Evolutionary conservation across 2,329 filamentous ascomycete genomes (phyloP).

Genomic region (Chaetomiaceae sp.): DNA sequence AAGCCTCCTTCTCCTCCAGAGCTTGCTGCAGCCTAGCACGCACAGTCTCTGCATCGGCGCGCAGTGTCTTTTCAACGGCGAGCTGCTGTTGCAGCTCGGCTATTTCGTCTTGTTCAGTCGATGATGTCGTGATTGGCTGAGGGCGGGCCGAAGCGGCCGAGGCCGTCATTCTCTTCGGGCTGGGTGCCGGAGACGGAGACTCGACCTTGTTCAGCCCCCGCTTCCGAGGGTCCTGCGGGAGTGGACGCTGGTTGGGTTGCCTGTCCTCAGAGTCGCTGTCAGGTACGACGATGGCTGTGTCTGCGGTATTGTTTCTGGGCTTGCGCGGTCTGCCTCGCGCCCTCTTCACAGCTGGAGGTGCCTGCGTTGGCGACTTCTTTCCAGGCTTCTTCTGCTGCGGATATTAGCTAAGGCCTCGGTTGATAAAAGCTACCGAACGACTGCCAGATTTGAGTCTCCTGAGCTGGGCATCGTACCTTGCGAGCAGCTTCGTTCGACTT

Average conservation of each 20-base stretch:
- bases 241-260: no score
- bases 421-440: no score
- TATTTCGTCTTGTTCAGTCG: not conserved
- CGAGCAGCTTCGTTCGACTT: no score
- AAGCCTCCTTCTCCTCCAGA: not conserved
- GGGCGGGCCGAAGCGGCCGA: not conserved
- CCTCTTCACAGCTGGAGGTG: not conserved
- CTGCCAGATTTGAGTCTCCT: no score
- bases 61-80: not conserved
- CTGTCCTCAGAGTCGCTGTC: not conserved
- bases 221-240: not conserved
- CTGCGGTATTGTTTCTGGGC: conserved; percentile 8
- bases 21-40: not conserved
- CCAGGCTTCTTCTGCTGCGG: not conserved
- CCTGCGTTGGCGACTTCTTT: not conserved
- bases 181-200: not conserved
- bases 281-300: conserved; percentile 9
- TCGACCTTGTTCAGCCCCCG: not conserved
- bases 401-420: not conserved
- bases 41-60: not conserved
- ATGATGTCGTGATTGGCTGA: no score
- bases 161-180: not conserved
- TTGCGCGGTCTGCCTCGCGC: conserved; percentile 5
- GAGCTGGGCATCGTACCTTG: no score
- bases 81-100: not conserved